Base-by-base conservation (phyloP, 2,329 filamentous ascomycete genomes). In the Xylaria sp. region DNA sequence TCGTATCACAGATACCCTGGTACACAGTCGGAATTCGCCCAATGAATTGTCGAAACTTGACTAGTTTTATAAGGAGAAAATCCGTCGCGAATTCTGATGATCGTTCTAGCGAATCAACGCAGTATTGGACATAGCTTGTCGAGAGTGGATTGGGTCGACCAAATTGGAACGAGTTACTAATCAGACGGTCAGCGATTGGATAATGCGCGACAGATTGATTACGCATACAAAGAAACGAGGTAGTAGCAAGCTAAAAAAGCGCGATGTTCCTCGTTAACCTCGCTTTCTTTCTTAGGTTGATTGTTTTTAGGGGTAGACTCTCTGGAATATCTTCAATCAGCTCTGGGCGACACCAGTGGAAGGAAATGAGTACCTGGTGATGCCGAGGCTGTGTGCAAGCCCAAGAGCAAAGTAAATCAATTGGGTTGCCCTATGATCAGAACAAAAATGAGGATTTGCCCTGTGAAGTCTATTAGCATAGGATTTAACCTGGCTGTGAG, bases 361-460 rank as follows among this genome's bases (percentile, higher is more conserved):
- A 59, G 1, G 58, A 63, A n/a, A 69, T 58, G 48, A 75, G 65
- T 75, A 72, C 55, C 72, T 70, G n/a, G 75, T 78, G 46, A 84
- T 78, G 1, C 79, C 79, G 6, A 84, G 76, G 54, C 78, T 82
- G 52, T 84, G 81, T 4, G 81, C 82, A 65, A 82, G 81, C 23
- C 82, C 82, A 12, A 83, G 74, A 1, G 80, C 80, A 39, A 84
- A 72, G 54, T 83, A 80, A 8, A 79, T 79, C n/a, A 84, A 61
- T 37, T 80, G 80, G 1, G 79, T 81, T 48, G 78, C 76, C 63
- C 78, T 78, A 12, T 75, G 74, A 44, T 83, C 81, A 7, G 76
- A 75, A 48, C 81, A 77, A 59, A 77, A 78, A 25, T 79, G 76
- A 15, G 77, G 72, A 48, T 80, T 79, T 18, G 77, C 78, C 82